These are phyloP conservation scores for Hygrophila difformis DNA, from an alignment of 257 asterid genomes.

Conservation along the genomic window DNA sequence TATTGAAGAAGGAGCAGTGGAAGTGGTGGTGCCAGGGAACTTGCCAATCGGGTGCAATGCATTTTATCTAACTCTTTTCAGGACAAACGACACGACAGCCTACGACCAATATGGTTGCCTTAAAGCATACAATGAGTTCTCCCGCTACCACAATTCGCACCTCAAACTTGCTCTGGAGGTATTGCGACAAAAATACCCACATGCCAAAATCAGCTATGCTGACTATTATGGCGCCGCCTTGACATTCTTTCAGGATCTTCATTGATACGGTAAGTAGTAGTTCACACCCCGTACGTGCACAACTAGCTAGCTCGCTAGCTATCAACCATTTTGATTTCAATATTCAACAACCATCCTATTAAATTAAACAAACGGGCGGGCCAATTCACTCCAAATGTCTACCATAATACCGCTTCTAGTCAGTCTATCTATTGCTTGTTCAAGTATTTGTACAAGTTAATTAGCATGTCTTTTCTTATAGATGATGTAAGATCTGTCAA, in stretches of 20 bases:
- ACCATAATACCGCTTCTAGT: no score
- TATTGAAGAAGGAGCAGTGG: constrained; percentile 46
- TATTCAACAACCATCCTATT: no score
- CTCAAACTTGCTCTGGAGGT: constrained; percentile 27
- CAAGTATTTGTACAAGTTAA: no score
- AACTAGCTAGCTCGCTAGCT: no score
- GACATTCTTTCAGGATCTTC: constrained; percentile 31
- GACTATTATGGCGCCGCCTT: constrained; percentile 47
- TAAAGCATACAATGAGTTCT: constrained; percentile 35
- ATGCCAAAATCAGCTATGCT: constrained; percentile 42
- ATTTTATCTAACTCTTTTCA: constrained; percentile 36
- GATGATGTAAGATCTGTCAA: no score
- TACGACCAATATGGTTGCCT: constrained; percentile 45
- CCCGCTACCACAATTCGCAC: constrained; percentile 36
- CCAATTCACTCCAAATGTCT: no score
- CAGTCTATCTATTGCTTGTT: no score
- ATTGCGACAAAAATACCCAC: constrained; percentile 34
- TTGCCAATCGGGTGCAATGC: constrained; percentile 51
- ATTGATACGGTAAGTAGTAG: constrained; percentile 35
- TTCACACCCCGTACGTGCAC: no score
- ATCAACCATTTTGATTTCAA: no score
- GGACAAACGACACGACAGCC: constrained; percentile 28
- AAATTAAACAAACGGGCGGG: no score
- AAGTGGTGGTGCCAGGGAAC: constrained; percentile 44
- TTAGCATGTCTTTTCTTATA: no score